Evolutionary conservation across 129 eudicot genomes (phyloP).

Genomic region (Tanacetum coccineum): DNA sequence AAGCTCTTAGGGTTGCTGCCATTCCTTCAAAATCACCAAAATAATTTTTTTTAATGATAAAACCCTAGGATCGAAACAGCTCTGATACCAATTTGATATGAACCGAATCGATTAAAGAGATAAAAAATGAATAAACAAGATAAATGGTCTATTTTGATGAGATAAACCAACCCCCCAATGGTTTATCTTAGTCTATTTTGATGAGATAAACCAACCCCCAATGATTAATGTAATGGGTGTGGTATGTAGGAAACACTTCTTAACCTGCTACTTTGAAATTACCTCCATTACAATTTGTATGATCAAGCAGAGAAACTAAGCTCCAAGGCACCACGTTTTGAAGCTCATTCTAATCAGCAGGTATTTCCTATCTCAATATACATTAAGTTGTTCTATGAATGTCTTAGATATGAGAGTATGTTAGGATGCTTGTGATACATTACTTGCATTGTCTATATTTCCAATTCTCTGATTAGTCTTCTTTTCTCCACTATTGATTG

Average conservation of each 20-base stretch:
- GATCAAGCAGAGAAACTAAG: constrained; percentile 95
- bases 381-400: not conserved
- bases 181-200: too few species aligned
- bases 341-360: constrained; percentile 99
- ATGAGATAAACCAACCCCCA: too few species aligned
- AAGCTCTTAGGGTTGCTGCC: too few species aligned
- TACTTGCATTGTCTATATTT: not conserved
- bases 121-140: too few species aligned
- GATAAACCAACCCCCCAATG: too few species aligned
- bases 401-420: constrained; percentile 1
- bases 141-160: too few species aligned
- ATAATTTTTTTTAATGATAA: too few species aligned
- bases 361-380: constrained; percentile 19
- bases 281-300: constrained; percentile 84
- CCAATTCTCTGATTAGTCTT: not conserved
- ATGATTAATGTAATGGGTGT: too few species aligned
- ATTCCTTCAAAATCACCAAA: too few species aligned
- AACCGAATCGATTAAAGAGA: too few species aligned
- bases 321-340: constrained; percentile 93
- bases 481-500: not conserved
- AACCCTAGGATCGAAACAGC: too few species aligned
- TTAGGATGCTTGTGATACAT: not conserved
- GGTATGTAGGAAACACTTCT: constrained; percentile 86
- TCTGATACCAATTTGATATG: too few species aligned
- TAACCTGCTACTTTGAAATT: constrained; percentile 82